These are phyloP conservation scores for Argentina anserina DNA, from an alignment of 306 rosid genomes.

Conservation along the genomic window DNA sequence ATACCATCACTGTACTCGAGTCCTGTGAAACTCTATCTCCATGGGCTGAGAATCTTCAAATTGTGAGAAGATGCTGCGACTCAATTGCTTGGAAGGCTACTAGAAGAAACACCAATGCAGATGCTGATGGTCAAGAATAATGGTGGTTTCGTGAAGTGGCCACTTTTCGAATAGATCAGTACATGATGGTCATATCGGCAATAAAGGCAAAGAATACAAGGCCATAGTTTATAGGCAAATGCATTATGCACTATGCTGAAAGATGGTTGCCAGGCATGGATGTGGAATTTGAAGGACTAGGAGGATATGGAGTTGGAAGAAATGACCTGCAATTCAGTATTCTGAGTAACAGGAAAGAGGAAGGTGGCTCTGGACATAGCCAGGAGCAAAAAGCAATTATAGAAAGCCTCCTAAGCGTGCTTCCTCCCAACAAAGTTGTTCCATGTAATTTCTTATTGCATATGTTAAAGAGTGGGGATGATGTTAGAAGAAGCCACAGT, in stretches of 20 bases:
- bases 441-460: slow-evolving; percentile 72
- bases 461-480: slow-evolving; percentile 73
- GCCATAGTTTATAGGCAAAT: slow-evolving; percentile 63
- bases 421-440: slow-evolving; percentile 81
- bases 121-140: slow-evolving; percentile 42
- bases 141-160: slow-evolving; percentile 67
- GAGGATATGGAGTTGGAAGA: slow-evolving; percentile 67
- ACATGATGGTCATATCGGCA: slow-evolving; percentile 61
- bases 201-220: slow-evolving; percentile 59
- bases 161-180: slow-evolving; percentile 58
- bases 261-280: slow-evolving; percentile 67
- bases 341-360: slow-evolving; percentile 41
- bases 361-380: slow-evolving; percentile 43
- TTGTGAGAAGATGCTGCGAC: slow-evolving; percentile 91
- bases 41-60: slow-evolving; percentile 92
- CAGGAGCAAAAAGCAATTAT: slow-evolving; percentile 65
- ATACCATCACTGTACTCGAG: slow-evolving; percentile 65
- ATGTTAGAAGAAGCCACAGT: slow-evolving; percentile 83
- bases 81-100: slow-evolving; percentile 86
- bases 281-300: slow-evolving; percentile 59
- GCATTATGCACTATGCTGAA: slow-evolving; percentile 73
- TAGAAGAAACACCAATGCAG: slow-evolving; percentile 39
- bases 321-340: slow-evolving; percentile 58
- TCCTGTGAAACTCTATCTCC: slow-evolving; percentile 78
- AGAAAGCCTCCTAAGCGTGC: slow-evolving; percentile 71